phyloP scores from a whole-genome alignment of 805 yeast species.

The Saccharomycopsis vini region DNA sequence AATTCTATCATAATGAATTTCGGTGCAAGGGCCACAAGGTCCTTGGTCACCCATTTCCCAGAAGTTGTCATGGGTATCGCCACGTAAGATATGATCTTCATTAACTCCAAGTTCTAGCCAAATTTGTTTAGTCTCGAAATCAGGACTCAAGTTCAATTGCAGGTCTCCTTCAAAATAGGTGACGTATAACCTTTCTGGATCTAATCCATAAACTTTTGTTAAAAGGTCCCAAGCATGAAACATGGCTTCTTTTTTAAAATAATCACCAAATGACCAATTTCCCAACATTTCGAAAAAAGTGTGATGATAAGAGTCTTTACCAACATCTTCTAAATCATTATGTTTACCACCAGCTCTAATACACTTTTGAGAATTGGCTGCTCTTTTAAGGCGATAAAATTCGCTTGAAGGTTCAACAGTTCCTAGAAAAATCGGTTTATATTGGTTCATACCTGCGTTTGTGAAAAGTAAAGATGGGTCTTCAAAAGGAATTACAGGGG shows the following conservation, averaged over 20 bases:
- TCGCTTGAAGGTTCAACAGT: slow-evolving; percentile 94
- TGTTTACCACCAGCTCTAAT: slow-evolving; percentile 99
- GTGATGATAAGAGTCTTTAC: slow-evolving; percentile 95
- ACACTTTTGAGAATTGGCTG: slow-evolving; percentile 95
- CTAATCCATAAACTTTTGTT: slow-evolving; percentile 75
- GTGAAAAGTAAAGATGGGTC: slow-evolving; percentile 95
- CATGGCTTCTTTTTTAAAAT: slow-evolving; percentile 92
- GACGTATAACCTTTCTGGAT: slow-evolving; percentile 75
- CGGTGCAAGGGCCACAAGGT: slow-evolving; percentile 99
- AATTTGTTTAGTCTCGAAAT: slow-evolving; percentile 79
- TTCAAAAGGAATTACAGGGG: slow-evolving; percentile 94
- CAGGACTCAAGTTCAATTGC: slow-evolving; percentile 76
- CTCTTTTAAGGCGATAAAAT: slow-evolving; percentile 74
- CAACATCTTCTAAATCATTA: slow-evolving; percentile 96
- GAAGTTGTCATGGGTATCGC: slow-evolving; percentile 83
- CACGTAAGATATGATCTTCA: slow-evolving; percentile 89
- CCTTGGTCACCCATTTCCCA: slow-evolving; percentile 99
- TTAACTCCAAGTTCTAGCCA: slow-evolving; percentile 87
- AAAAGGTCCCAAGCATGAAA: slow-evolving; percentile 84
- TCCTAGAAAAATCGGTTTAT: slow-evolving; percentile 94
- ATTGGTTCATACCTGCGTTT: slow-evolving; percentile 99
- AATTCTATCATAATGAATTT: slow-evolving; percentile 93
- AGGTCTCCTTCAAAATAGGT: slow-evolving; percentile 95
- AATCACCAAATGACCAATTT: slow-evolving; percentile 99
- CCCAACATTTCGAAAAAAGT: slow-evolving; percentile 99